Evolutionary conservation across 2,329 filamentous ascomycete species (phyloP), one percentile per base, ranked within the genome.

Genomic region (Penicillium sp.): DNA sequence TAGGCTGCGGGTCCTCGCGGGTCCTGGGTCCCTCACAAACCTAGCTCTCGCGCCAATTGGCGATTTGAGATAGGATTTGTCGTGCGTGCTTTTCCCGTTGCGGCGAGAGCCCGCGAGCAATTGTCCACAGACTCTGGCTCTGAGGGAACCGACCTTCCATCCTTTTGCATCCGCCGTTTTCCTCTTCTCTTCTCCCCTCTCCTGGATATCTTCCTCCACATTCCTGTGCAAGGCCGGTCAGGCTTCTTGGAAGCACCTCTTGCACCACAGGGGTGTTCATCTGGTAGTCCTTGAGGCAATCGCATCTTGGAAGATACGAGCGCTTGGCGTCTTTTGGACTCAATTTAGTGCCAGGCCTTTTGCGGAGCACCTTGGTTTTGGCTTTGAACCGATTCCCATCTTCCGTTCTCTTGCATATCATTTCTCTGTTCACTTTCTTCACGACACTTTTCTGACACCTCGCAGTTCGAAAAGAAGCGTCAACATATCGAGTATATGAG

Each of bases 401-500:
- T 3, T 39, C 19, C 35, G 5, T 35, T 16, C 9, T n/a, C 31
- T 54, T 44, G 19, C 50, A 39, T 18, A 11, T 39, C 22, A 19
- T 33, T 6, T 11, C 31, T 46, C 22, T 16, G 10, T 47, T 63
- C 44, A 52, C 59, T 54, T 13, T 36, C 13, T 54, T 16, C 10
- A 41, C 54, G n/a, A 60, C 46, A 53, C 6, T 61, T 68, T 77
- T 81, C 69, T 85, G 75, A 65, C 58, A 46, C 49, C 59, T 52
- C 57, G 59, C 76, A 97, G 93, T 86, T 96, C 73, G 93, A 96
- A 75, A 95, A 95, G 79, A 96, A 96, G 79, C 92, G 92, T 71
- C 82, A 91, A 71, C 92, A 96, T 76, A 96, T 96, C 79, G 94
- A 98, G 76, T 88, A 89, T 71, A 88, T 98, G 69, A 87, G 91